Evolutionary conservation across 2,329 filamentous ascomycete genomes (phyloP), one percentile per base, ranked within the genome.

Genomic region (Aspergillus costaricaensis): DNA sequence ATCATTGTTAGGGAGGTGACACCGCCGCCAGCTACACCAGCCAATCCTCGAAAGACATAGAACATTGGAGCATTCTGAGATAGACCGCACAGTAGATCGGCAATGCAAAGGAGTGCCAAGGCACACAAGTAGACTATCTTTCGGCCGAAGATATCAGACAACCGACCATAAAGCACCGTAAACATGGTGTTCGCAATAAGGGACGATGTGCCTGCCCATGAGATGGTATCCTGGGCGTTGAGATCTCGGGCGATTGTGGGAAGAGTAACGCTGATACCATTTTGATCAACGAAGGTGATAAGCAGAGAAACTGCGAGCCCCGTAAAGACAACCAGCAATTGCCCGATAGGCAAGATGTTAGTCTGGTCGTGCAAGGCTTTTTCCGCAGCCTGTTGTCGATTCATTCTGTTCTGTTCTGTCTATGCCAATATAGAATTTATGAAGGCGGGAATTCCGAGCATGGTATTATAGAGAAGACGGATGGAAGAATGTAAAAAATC

Each of bases 151-250:
- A 88, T 83, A 70, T 88, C 85, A 0, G 85, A 87, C 3, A 88
- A 67, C 2, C 85, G 80, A 19, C 86, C 86, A 68, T 88, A 88
- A 0, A 89, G 78, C 61, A 88, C 85, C 64, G 87, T 86, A 64
- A 88, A 89, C 36, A 84, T 82, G 0, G 87, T 88, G 58, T 84
- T 86, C 3, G 87, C 85, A 5, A 91, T 81, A 4, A 91, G 78
- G 65, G 89, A 91, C 15, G 86, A 86, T 4, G 88, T 91, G 2
- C 88, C 88, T 12, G 86, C 83, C 89, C 88, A 91, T 68, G 91
- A 91, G 50, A 87, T 87, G 2, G 75, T 75, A 58, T 76, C 65
- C 51, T 74, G 73, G 1, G 77, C 77, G 57, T 77, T 65, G 19
- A 83, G 75, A 57, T 85, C 80, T 55, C 75, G 68, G 57, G 80